Evolutionary conservation across 2,329 filamentous ascomycete species (phyloP), one percentile per base, ranked within the genome.

Genomic region (Nigrospora sphaerica): DNA sequence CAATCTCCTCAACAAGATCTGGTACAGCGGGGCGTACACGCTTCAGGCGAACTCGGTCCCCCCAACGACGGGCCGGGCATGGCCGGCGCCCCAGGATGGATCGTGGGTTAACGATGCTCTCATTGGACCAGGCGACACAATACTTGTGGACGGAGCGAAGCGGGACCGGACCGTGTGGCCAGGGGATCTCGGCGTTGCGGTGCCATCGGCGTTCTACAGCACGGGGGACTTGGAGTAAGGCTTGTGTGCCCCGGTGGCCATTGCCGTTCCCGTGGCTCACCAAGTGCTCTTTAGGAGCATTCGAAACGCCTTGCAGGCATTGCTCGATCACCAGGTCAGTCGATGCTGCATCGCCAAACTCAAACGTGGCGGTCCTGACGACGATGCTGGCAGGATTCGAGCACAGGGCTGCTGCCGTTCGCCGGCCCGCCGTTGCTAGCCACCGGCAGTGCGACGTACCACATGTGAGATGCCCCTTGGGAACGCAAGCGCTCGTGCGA

Each of bases 151-250:
- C 53, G 75, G 75, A 3, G 72, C 74, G 3, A 79, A 78, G 53
- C 65, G 75, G 42, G 75, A 78, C 50, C 65, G 73, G n/a, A 63
- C 76, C 7, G 72, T 80, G 3, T 80, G 76, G 74, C 74, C 77
- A 14, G 77, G 77, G 2, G 77, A 81, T 51, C 77, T 79, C 69
- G 70, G 71, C 2, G 77, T 78, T 42, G 70, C 73, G 3, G 63
- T 74, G 0, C 72, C 74, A 2, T 66, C 64, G 14, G 64, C 75
- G 2, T 71, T 74, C 13, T 72, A 77, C 10, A 75, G 73, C n/a
- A 77, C 72, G 0, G 70, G 72, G 3, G 61, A 63, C 46, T 57
- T 76, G 12, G 57, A 60, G 58, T 61, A 39, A 49, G 53, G 18
- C 33, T 28, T 19, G 16, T 18, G 11, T 18, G 4, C 10, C 34